Evolutionary conservation across 768 basidiomycete species (phyloP).

Genomic region (Boletus rex-veris): DNA sequence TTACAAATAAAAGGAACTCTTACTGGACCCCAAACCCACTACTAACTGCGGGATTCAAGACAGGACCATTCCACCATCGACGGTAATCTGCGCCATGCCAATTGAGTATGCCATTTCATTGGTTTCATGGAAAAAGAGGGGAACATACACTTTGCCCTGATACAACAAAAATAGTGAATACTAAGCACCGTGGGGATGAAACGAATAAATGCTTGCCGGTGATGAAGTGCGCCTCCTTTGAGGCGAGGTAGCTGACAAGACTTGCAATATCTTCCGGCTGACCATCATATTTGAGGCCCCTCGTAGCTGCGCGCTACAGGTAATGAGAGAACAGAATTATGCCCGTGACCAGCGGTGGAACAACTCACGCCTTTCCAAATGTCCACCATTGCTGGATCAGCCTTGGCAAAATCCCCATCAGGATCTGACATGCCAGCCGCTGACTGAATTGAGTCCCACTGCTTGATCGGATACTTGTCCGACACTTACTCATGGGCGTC

Average conservation of each 20-base stretch:
- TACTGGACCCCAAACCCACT: no score
- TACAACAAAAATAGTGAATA: background rate
- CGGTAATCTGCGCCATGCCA: background rate
- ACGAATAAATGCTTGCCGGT: constrained; percentile 24
- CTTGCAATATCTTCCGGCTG: constrained; percentile 32
- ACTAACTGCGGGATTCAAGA: background rate
- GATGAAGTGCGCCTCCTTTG: constrained; percentile 33
- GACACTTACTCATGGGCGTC: constrained; percentile 28
- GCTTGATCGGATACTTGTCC: background rate
- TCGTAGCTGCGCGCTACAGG: background rate
- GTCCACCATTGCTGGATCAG: background rate
- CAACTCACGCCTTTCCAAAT: background rate
- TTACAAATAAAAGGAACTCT: no score
- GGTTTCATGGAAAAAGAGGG: background rate
- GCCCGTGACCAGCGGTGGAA: no score
- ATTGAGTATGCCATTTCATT: background rate
- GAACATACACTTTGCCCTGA: constrained; percentile 17
- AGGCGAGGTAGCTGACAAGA: constrained; percentile 33
- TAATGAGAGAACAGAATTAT: background rate
- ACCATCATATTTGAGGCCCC: constrained; percentile 20
- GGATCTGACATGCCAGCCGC: background rate
- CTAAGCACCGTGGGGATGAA: background rate
- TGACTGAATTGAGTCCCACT: background rate
- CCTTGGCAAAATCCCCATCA: background rate
- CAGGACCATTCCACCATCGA: constrained; percentile 11